These are phyloP conservation scores for Lichtheimia corymbifera DNA, from an alignment of 371 early-diverging fungal species.

Conservation along the genomic window DNA sequence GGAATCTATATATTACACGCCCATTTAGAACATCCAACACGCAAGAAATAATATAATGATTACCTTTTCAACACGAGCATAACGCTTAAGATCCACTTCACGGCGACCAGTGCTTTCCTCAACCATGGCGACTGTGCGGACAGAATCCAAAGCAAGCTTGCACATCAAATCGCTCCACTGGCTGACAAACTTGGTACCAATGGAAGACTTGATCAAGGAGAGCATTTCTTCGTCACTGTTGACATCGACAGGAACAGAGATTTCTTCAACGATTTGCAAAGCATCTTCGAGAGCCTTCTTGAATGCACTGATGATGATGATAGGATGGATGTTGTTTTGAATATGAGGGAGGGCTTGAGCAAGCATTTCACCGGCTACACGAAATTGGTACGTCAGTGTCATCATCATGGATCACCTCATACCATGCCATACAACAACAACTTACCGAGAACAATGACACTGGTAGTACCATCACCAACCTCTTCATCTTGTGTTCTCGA, in stretches of 20 bases:
- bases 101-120: slow-evolving; percentile 69
- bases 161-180: slow-evolving; percentile 98
- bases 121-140: slow-evolving; percentile 84
- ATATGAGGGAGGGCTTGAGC: slow-evolving; percentile 91
- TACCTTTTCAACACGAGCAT: slow-evolving; percentile 97
- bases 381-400: not conserved
- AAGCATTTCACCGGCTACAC: slow-evolving; percentile 95
- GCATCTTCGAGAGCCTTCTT: slow-evolving; percentile 94
- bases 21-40: no score
- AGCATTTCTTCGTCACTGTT: slow-evolving; percentile 88
- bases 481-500: slow-evolving; percentile 99
- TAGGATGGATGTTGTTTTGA: slow-evolving; percentile 98
- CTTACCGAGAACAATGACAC: slow-evolving; percentile 96
- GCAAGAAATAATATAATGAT: not conserved
- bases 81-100: slow-evolving; percentile 97
- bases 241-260: slow-evolving; percentile 85
- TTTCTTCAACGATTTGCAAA: slow-evolving; percentile 79
- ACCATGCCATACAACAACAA: no score
- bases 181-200: slow-evolving; percentile 98
- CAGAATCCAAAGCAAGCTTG: slow-evolving; percentile 95
- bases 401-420: no score
- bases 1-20: slow-evolving; percentile 73
- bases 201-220: slow-evolving; percentile 84
- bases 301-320: slow-evolving; percentile 93
- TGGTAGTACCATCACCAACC: slow-evolving; percentile 99